Evolutionary conservation across 345 rosid genomes (phyloP), one percentile per base, ranked within the genome.

Genomic region (Dipteronia sinensis): DNA sequence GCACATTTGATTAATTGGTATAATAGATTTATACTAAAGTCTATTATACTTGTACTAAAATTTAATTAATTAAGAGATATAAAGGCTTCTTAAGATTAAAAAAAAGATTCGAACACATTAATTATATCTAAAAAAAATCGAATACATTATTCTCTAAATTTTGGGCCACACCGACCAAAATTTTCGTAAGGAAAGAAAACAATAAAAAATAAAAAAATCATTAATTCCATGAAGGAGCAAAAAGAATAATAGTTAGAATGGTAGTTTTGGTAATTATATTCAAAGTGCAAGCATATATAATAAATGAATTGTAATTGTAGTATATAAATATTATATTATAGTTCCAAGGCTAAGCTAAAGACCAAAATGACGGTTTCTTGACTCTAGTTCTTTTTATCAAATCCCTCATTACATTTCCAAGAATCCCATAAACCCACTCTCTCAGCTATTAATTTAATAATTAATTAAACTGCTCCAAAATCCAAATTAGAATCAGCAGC

Each of bases 371-470:
- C 23, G 65, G 25, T 80, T 76, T 71, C 75, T 80, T 44, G 51
- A 61, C 11, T 70, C 56, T 80, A 65, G 69, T 61, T 78, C 49
- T 65, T 77, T 58, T 72, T 73, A 72, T 72, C 78, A 47, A 79
- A 68, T 59, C 65, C 63, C 58, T 64, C 42, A 62, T 76, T 81
- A 53, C 78, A 81, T 81, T 79, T 81, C 80, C 81, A 75, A 65
- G 83, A 83, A 40, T 63, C 47, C 53, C 20, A 25, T n/a, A 20
- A 38, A 73, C 23, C 53, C 11, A 79, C 2, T 27, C 61, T n/a
- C 23, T 46, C 56, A 44, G 5, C n/a, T 22, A 20, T 29, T 31
- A 10, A 66, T 16, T 11, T 16, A 58, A 2, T 23, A 6, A 34
- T 40, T n/a, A 13, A 38, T 65, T 34, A 46, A 31, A 20, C 4